These are phyloP conservation scores for Microdochium nivale DNA, from an alignment of 2,329 filamentous ascomycete genomes.

Conservation along the genomic window DNA sequence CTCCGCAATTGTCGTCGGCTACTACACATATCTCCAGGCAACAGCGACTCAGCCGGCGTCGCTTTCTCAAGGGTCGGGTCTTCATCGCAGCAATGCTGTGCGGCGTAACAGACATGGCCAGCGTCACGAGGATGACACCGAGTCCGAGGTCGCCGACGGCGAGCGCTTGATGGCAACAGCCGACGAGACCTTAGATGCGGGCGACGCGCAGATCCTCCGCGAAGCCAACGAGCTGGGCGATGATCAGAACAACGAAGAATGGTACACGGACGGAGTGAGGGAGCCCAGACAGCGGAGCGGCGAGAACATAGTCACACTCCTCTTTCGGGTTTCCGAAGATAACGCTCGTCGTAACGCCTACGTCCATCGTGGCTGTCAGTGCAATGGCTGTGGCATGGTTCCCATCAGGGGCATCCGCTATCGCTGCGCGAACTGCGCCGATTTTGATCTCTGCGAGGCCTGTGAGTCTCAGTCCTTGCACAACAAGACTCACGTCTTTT, in stretches of 20 bases:
- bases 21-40: slow-evolving; percentile 43
- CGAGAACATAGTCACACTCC: slow-evolving; percentile 73
- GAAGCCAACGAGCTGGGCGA: slow-evolving; percentile 31
- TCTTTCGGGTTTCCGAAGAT: slow-evolving; percentile 91
- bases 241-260: slow-evolving; percentile 33
- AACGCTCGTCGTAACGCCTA: slow-evolving; percentile 83
- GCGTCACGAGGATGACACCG: slow-evolving; percentile 22
- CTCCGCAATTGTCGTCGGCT: slow-evolving; percentile 48
- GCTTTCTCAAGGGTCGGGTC: slow-evolving; percentile 19
- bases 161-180: slow-evolving; percentile 22
- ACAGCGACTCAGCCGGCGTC: slow-evolving; percentile 16
- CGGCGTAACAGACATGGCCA: slow-evolving; percentile 37
- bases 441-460: slow-evolving; percentile 91
- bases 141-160: slow-evolving; percentile 30
- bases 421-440: slow-evolving; percentile 89
- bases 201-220: slow-evolving; percentile 20
- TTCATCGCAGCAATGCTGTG: slow-evolving; percentile 61
- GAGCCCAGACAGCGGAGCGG: slow-evolving; percentile 44
- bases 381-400: slow-evolving; percentile 78
- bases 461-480: slow-evolving; percentile 77
- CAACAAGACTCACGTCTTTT: slow-evolving; percentile 88
- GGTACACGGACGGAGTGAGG: slow-evolving; percentile 38
- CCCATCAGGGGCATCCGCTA: slow-evolving; percentile 91
- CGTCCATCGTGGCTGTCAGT: slow-evolving; percentile 85
- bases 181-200: slow-evolving; percentile 34